phyloP scores from a whole-genome alignment of 169 alveolate genomes.

The Eimeria sp. region DNA sequence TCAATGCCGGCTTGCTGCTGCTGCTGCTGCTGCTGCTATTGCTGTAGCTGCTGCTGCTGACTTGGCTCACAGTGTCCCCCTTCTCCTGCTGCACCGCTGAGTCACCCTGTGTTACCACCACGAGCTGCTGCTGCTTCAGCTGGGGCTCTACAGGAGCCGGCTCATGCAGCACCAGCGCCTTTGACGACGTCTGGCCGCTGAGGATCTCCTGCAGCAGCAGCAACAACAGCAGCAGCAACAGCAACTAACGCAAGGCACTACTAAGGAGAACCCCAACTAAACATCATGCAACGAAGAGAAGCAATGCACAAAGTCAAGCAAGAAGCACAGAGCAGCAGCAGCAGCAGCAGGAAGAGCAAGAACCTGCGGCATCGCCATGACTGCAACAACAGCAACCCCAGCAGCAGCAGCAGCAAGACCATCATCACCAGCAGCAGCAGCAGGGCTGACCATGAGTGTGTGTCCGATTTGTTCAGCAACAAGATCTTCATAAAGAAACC shows the following conservation, averaged over 20 bases:
- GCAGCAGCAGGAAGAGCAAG: background rate
- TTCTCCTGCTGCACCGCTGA: background rate
- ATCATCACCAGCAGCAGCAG: slow-evolving; percentile 1
- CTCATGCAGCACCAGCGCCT: background rate
- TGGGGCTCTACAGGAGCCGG: background rate
- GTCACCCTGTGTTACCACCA: background rate
- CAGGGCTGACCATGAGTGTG: slow-evolving; percentile 12
- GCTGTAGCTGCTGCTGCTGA: slow-evolving; percentile 52
- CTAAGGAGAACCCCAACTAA: background rate
- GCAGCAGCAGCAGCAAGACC: slow-evolving; percentile 4
- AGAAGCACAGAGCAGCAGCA: background rate
- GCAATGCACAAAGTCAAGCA: background rate
- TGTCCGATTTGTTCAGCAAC: background rate
- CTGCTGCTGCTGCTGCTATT: background rate
- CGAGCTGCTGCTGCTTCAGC: slow-evolving; percentile 37
- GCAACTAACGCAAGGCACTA: background rate
- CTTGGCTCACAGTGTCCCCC: background rate
- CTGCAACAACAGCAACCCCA: background rate
- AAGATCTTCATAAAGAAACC: slow-evolving; percentile 67
- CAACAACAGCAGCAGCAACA: slow-evolving; percentile 21
- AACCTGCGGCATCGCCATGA: background rate
- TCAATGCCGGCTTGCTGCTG: too few relatives aligned
- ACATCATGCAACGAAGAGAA: background rate
- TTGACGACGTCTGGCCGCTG: background rate
- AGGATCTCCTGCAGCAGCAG: slow-evolving; percentile 64